These are phyloP conservation scores for Boletus edulis DNA, from an alignment of 768 basidiomycete genomes.

Conservation along the genomic window DNA sequence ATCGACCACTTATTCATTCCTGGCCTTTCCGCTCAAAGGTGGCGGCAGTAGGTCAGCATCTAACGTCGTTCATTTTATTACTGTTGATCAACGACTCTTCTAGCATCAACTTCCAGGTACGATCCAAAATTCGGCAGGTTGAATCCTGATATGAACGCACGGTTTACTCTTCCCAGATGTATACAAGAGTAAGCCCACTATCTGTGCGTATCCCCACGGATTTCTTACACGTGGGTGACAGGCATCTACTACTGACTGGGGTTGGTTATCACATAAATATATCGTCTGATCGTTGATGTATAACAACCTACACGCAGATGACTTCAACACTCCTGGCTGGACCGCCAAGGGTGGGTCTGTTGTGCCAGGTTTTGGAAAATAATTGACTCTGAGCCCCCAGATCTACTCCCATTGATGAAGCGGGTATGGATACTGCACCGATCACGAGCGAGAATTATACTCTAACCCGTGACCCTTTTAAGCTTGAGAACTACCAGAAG, in stretches of 20 bases:
- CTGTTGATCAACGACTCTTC: too few species aligned
- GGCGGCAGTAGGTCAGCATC: too few species aligned
- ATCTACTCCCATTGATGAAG: constrained; percentile 72
- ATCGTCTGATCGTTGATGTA: not conserved
- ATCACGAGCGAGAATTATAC: too few species aligned
- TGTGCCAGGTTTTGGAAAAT: not conserved
- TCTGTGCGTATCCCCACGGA: too few species aligned
- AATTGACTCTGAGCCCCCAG: constrained; percentile 29
- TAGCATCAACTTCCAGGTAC: too few species aligned
- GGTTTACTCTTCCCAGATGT: too few species aligned
- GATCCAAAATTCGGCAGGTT: too few species aligned
- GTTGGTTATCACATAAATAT: constrained; percentile 32
- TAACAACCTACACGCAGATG: constrained; percentile 39
- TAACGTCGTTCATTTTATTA: too few species aligned
- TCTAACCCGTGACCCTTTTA: not conserved
- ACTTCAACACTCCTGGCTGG: constrained; percentile 73
- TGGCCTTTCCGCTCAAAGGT: too few species aligned
- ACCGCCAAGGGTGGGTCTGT: constrained; percentile 49
- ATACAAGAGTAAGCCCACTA: too few species aligned
- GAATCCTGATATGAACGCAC: too few species aligned
- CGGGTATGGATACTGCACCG: constrained; percentile 34
- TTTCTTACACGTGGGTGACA: constrained; percentile 16
- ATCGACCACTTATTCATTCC: not conserved
- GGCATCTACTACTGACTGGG: constrained; percentile 72
- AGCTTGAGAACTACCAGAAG: constrained; percentile 78